Base-by-base conservation (phyloP, 176 grass and related monocot species). In the Oryza brachyantha region DNA sequence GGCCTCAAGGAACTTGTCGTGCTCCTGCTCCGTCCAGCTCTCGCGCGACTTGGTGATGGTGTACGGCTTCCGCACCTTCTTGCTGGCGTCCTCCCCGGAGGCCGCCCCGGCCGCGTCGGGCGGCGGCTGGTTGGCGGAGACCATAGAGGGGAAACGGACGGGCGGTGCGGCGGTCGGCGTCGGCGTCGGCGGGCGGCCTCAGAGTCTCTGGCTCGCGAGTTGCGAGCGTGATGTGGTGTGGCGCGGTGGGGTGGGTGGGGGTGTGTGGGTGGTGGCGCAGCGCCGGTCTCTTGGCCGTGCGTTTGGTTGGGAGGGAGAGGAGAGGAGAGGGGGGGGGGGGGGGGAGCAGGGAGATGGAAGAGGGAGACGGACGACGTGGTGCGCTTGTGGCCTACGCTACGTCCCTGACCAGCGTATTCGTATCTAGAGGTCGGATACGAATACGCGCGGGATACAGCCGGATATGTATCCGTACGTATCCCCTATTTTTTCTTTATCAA, bases 1-100 rank as follows among this genome's bases (percentile, higher is more conserved):
- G 4, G 92, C 92, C 84, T 94, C 92, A 27, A 94, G 92, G 79
- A 94, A 94, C 80, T 94, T 94, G 66, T 94, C 92, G 73, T 94
- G 92, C 84, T 94, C 92, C 77, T 91, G 92, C 86, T 94, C 92
- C 73, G 92, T 94, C 92, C 92, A 94, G 89, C 89, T 94, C 89
- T 94, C 92, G 14, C 92, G 78, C 17, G 92, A 94, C 84, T 94
- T 94, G 40, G 89, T 91, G 84, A 94, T 94, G 76, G 92, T 94
- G 81, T 94, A 94, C 39, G 92, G 92, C 80, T 94, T 94, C 68
- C 92, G 54, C 54, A 94, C 83, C 89, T 94, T 94, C 92, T 89
- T 94, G 80, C 88, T 94, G 55, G 70, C 70, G 74, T 94, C 92
- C 42, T 94, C 91, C 61, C 37, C 82, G 14, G 81, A 40, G 77